phyloP scores from a whole-genome alignment of 306 rosid species.

The Acacia acuminata region DNA sequence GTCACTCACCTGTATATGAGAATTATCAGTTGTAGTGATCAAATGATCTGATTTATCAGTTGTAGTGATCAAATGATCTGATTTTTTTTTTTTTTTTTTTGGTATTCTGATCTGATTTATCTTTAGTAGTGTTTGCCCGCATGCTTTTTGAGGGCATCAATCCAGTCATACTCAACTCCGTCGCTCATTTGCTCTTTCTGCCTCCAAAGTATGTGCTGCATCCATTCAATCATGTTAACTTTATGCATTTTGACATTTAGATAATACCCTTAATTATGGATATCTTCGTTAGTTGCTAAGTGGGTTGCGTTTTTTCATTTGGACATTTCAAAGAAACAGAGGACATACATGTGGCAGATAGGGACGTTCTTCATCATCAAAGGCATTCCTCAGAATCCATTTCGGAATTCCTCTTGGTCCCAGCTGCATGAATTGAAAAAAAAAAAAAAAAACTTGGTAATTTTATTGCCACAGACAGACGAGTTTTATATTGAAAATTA shows the following conservation, averaged over 20 bases:
- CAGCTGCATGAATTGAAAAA: slow-evolving; percentile 31
- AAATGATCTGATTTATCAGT: neutral
- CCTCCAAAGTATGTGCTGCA: slow-evolving; percentile 64
- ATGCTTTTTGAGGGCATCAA: slow-evolving; percentile 70
- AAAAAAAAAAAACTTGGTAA: neutral
- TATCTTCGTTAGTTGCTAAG: neutral
- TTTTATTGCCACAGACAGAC: slow-evolving; percentile 8
- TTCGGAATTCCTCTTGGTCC: slow-evolving; percentile 60
- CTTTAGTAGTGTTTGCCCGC: slow-evolving; percentile 49
- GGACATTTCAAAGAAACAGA: neutral
- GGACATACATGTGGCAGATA: slow-evolving; percentile 57
- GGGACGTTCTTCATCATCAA: slow-evolving; percentile 60
- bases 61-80: no score
- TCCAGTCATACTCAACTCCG: slow-evolving; percentile 72
- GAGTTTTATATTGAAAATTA: neutral
- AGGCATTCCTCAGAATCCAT: slow-evolving; percentile 64
- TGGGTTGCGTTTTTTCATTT: slow-evolving; percentile 2
- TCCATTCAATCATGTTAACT: neutral
- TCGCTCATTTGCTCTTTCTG: slow-evolving; percentile 72
- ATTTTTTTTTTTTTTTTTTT: no score
- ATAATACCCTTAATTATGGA: neutral
- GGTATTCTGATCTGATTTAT: neutral
- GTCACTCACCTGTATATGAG: slow-evolving; percentile 63
- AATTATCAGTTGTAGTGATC: no score
- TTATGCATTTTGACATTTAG: neutral